phyloP scores from a whole-genome alignment of 2,329 filamentous ascomycete genomes.

The Pseudocercospora macadamiae region DNA sequence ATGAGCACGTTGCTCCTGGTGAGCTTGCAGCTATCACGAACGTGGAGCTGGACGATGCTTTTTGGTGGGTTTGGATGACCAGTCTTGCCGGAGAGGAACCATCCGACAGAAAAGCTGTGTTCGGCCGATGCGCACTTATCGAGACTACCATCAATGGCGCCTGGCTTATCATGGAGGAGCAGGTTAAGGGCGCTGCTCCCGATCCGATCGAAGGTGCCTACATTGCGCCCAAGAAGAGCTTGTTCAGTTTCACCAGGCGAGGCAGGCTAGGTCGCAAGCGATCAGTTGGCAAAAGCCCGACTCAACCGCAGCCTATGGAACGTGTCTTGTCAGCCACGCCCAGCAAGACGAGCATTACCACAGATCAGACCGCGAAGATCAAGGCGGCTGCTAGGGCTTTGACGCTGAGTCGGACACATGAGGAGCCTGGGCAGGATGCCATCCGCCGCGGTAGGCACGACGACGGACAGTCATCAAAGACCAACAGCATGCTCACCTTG shows the following conservation, averaged over 20 bases:
- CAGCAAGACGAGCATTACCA: slow-evolving; percentile 83
- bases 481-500: slow-evolving; percentile 84
- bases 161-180: slow-evolving; percentile 96
- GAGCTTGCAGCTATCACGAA: slow-evolving; percentile 90
- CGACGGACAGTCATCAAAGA: slow-evolving; percentile 67
- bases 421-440: slow-evolving; percentile 53
- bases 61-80: slow-evolving; percentile 99
- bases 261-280: slow-evolving; percentile 70
- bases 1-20: slow-evolving; percentile 80
- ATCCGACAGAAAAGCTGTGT: slow-evolving; percentile 81
- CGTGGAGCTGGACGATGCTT: slow-evolving; percentile 88
- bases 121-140: slow-evolving; percentile 88
- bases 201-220: slow-evolving; percentile 84
- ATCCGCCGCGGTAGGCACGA: slow-evolving; percentile 56
- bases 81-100: slow-evolving; percentile 92
- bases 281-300: slow-evolving; percentile 62
- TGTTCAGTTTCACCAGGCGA: slow-evolving; percentile 77
- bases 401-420: slow-evolving; percentile 60
- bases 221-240: slow-evolving; percentile 90
- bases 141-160: slow-evolving; percentile 84
- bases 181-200: slow-evolving; percentile 87
- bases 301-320: slow-evolving; percentile 37
- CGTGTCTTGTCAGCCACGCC: slow-evolving; percentile 54
- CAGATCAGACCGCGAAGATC: slow-evolving; percentile 90
- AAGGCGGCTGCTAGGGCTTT: slow-evolving; percentile 87